A percentile compares a stretch with the other conserved stretches of the same genome.
Evolutionary conservation across 129 eudicot genomes (phyloP).

Genomic region (Cynara cardunculus): DNA sequence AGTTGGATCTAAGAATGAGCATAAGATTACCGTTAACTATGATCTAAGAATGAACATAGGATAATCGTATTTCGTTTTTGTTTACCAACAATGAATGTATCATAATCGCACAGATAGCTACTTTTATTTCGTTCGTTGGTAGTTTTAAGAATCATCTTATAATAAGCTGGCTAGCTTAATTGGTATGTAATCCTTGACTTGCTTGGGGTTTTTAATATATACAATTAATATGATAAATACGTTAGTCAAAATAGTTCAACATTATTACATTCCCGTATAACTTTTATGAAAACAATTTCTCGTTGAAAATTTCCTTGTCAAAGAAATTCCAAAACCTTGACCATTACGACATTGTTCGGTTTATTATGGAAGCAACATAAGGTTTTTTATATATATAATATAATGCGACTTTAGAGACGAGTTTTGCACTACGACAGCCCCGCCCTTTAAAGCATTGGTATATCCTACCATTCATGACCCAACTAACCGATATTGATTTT

Average conservation of each 20-base stretch:
- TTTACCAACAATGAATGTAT: background rate
- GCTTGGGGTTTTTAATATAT: background rate
- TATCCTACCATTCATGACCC: too few species aligned
- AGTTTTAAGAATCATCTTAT: too few species aligned
- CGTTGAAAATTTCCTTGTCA: background rate
- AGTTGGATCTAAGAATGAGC: background rate
- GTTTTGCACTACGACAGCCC: too few species aligned
- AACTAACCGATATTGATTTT: too few species aligned
- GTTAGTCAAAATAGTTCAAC: background rate
- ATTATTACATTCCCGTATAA: too few species aligned
- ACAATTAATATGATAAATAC: background rate
- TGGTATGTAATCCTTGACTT: background rate
- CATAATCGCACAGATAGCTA: background rate
- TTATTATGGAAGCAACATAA: background rate
- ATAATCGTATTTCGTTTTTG: background rate
- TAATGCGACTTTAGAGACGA: background rate
- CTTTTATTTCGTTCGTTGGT: too few species aligned
- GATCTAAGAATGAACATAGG: background rate
- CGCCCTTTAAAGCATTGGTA: too few species aligned
- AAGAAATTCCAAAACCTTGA: background rate
- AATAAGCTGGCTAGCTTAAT: background rate
- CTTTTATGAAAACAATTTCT: background rate
- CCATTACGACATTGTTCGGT: background rate
- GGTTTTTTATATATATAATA: background rate
- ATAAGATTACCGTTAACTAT: background rate